Percentiles rank a stretch among this genome's conserved stretches.
phyloP scores from a whole-genome alignment of 768 basidiomycete genomes.

The Pisolithus marmoratus region DNA sequence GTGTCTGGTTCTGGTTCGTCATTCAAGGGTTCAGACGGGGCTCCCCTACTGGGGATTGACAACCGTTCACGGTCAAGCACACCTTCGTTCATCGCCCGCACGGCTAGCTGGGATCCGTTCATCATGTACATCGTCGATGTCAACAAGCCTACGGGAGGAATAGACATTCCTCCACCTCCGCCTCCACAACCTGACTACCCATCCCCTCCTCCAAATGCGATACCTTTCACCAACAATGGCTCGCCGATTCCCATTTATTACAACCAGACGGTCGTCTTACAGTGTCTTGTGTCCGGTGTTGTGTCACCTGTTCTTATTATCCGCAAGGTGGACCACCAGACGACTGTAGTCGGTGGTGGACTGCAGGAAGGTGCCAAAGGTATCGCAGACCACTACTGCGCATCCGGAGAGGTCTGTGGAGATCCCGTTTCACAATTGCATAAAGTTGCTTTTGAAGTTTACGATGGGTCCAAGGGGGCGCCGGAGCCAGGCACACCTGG shows the following conservation, averaged over 20 bases:
- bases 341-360: conserved; percentile 87
- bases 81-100: conserved; percentile 85
- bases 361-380: conserved; percentile 83
- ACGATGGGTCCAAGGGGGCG: conserved; percentile 60
- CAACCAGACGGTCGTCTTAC: conserved; percentile 93
- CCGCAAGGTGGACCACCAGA: conserved; percentile 88
- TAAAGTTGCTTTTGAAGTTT: conserved; percentile 93
- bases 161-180: conserved; percentile 73
- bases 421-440: conserved; percentile 95
- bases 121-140: conserved; percentile 98
- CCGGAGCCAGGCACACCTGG: conserved; percentile 79
- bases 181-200: conserved; percentile 88
- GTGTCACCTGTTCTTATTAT: conserved; percentile 92
- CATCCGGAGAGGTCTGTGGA: conserved; percentile 82
- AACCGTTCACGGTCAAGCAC: conserved; percentile 64
- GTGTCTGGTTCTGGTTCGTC: conserved; percentile 91
- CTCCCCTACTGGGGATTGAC: conserved; percentile 75
- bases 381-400: conserved; percentile 76
- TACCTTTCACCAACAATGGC: conserved; percentile 77
- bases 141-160: conserved; percentile 71
- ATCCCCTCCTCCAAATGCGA: conserved; percentile 85
- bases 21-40: conserved; percentile 91
- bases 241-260: conserved; percentile 90
- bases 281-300: conserved; percentile 90
- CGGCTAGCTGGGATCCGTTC: conserved; percentile 92